Conservation (phyloP, 2,329 filamentous ascomycete genomes). For the Neonectria magnoliae region DNA sequence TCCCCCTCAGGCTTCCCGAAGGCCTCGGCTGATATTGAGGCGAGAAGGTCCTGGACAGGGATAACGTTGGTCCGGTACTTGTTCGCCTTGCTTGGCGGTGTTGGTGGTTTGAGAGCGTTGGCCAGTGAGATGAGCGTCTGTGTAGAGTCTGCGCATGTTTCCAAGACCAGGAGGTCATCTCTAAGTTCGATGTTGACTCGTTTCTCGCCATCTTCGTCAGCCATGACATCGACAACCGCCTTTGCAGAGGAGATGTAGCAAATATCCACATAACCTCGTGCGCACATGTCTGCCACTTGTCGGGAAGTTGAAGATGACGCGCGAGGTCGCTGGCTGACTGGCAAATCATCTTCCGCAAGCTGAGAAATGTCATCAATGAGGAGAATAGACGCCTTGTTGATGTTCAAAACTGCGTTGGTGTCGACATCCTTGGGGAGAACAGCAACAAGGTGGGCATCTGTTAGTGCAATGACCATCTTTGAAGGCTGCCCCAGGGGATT, state of each 20-base stretch:
- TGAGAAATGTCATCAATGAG: conserved; percentile 77
- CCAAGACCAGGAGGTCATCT: conserved; percentile 87
- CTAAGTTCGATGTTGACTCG: conserved; percentile 82
- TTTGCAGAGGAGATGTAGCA: conserved; percentile 88
- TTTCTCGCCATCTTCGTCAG: conserved; percentile 65
- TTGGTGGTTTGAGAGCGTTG: conserved; percentile 84
- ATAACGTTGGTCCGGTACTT: conserved; percentile 91
- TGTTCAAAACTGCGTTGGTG: conserved; percentile 70
- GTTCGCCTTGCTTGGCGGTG: conserved; percentile 80
- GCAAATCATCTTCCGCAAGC: conserved; percentile 22
- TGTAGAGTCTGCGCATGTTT: conserved; percentile 96
- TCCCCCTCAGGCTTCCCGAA: conserved; percentile 72
- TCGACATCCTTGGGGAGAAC: conserved; percentile 72
- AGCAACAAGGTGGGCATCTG: conserved; percentile 78
- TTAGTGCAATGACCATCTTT: conserved; percentile 81
- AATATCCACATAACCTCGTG: conserved; percentile 83
- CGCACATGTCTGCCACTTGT: conserved; percentile 66
- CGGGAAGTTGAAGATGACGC: conserved; percentile 52
- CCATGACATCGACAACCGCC: conserved; percentile 69
- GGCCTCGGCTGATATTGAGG: conserved; percentile 88
- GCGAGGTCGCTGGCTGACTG: conserved; percentile 36
- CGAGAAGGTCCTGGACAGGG: conserved; percentile 86
- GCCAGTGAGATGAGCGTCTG: conserved; percentile 86
- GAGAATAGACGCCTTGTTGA: conserved; percentile 85
- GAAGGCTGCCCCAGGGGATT: conserved; percentile 81